These are phyloP conservation scores for Dactylellina haptotyla DNA, from an alignment of 2,329 filamentous ascomycete species.

Conservation along the genomic window DNA sequence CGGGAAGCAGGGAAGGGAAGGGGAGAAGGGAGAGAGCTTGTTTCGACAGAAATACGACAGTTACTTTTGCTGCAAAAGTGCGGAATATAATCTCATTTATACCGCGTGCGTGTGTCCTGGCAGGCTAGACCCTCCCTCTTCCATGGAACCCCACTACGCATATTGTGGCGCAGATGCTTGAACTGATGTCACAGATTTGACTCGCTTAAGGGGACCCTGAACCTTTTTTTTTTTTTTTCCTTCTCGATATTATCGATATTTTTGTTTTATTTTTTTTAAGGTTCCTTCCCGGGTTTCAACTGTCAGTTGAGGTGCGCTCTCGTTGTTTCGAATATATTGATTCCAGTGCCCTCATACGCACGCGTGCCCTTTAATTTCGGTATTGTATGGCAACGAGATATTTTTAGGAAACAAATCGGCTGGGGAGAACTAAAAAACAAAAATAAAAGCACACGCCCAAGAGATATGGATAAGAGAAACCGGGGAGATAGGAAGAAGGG, in stretches of 20 bases:
- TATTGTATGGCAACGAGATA: constrained; percentile 29
- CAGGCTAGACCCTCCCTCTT: too few relatives aligned
- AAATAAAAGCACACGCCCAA: background rate
- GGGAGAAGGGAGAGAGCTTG: background rate
- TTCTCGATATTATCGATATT: background rate
- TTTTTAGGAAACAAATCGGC: constrained; percentile 13
- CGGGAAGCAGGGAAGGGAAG: background rate
- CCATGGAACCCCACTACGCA: constrained; percentile 7
- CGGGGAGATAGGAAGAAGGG: background rate
- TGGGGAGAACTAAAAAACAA: background rate
- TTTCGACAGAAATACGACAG: too few relatives aligned
- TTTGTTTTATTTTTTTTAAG: background rate
- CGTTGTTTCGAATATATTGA: constrained; percentile 37
- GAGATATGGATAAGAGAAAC: background rate
- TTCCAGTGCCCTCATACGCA: background rate
- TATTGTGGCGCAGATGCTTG: constrained; percentile 54
- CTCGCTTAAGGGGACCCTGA: constrained; percentile 33
- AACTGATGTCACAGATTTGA: constrained; percentile 43
- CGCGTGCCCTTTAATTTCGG: constrained; percentile 42
- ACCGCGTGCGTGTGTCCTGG: constrained; percentile 14
- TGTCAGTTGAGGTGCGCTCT: constrained; percentile 10
- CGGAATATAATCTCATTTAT: constrained; percentile 18
- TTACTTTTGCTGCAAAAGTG: too few relatives aligned
- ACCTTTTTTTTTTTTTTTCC: background rate
- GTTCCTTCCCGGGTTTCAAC: constrained; percentile 22